phyloP scores from a whole-genome alignment of 176 grass and related monocot species.

The Saccharum officinarum region DNA sequence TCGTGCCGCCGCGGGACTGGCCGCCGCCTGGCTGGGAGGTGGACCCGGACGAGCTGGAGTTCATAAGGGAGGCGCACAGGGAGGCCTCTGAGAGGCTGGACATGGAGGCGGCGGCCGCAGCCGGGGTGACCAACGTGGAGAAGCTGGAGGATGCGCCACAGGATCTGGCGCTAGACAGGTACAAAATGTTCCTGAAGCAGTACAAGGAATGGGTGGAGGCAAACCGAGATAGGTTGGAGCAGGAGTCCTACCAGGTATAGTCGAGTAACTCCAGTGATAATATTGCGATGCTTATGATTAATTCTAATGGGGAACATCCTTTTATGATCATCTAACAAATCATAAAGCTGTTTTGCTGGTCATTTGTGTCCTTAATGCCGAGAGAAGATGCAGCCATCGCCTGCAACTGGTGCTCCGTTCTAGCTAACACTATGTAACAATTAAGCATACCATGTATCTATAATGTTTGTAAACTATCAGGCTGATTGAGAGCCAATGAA shows the following conservation, averaged over 20 bases:
- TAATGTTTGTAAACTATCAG: no score
- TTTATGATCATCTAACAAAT: not conserved
- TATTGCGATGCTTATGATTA: not conserved
- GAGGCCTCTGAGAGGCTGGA: constrained; percentile 70
- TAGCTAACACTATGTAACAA: no score
- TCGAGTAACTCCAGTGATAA: not conserved
- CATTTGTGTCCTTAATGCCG: not conserved
- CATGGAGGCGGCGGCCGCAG: constrained; percentile 45
- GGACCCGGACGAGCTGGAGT: constrained; percentile 75
- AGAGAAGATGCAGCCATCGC: no score
- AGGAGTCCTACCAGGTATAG: constrained; percentile 87
- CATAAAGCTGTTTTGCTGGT: constrained; percentile 9
- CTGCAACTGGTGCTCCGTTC: no score
- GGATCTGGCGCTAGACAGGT: constrained; percentile 64
- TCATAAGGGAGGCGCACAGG: constrained; percentile 85
- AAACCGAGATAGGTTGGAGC: constrained; percentile 66
- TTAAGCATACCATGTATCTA: no score
- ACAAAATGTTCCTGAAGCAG: constrained; percentile 89
- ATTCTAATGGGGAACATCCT: not conserved
- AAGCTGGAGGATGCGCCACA: constrained; percentile 54
- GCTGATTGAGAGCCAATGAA: no score
- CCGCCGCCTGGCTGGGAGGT: constrained; percentile 87
- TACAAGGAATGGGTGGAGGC: constrained; percentile 94
- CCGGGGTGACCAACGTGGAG: constrained; percentile 45
- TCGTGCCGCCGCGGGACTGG: constrained; percentile 92